phyloP scores from a whole-genome alignment of 1,139 yeast species.

The Suhomyces ambrosiae region DNA sequence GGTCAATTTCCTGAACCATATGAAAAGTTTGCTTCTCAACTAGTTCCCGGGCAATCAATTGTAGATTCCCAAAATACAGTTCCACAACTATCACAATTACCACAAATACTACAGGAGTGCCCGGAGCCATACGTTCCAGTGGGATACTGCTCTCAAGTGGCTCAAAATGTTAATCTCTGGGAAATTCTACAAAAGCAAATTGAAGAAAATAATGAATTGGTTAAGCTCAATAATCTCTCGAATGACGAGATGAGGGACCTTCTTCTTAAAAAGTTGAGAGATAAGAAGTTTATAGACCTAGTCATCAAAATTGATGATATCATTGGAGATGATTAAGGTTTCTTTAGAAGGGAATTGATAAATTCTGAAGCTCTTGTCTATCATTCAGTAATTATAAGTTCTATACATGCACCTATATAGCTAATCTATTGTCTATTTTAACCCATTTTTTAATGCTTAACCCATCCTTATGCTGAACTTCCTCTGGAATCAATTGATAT shows the following conservation, averaged over 20 bases:
- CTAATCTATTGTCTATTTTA: slow-evolving; percentile 21
- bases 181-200: slow-evolving; percentile 1
- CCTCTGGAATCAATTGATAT: slow-evolving; percentile 45
- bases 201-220: not conserved
- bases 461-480: slow-evolving; percentile 52
- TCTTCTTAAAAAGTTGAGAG: slow-evolving; percentile 11
- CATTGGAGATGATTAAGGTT: slow-evolving; percentile 3
- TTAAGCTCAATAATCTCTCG: not conserved
- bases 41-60: not conserved
- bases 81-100: not conserved
- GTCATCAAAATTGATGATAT: slow-evolving; percentile 15
- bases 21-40: slow-evolving; percentile 3
- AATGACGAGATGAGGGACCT: slow-evolving; percentile 7
- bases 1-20: slow-evolving; percentile 3
- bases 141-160: not conserved
- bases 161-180: not conserved
- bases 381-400: too few species aligned
- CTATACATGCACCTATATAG: too few species aligned
- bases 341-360: too few species aligned
- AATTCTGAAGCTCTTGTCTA: too few species aligned
- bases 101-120: not conserved
- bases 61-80: not conserved
- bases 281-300: slow-evolving; percentile 14
- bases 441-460: slow-evolving; percentile 56
- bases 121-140: not conserved